These are phyloP conservation scores for Gymnopilus junonius DNA, from an alignment of 768 basidiomycete species.

Conservation along the genomic window DNA sequence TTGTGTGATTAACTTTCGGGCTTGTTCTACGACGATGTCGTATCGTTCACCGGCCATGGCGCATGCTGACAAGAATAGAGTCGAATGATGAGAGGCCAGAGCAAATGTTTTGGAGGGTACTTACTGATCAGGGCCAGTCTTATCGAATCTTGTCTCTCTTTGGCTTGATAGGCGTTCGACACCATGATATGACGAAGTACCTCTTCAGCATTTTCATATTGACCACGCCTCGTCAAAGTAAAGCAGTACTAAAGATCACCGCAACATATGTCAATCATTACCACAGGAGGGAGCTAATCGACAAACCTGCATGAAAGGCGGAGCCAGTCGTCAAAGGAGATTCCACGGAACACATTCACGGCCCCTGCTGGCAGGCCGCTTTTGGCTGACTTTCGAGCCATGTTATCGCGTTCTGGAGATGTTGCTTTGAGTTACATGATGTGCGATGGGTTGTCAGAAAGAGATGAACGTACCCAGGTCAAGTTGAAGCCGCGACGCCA, in stretches of 20 bases:
- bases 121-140: conserved; percentile 78
- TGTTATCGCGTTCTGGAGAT: conserved; percentile 57
- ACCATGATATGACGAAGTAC: conserved; percentile 74
- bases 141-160: conserved; percentile 68
- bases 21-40: conserved; percentile 69
- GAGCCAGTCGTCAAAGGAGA: conserved; percentile 87
- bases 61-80: conserved; percentile 63
- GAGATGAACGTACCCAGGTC: conserved; percentile 58
- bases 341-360: conserved; percentile 77
- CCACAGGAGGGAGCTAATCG: background rate
- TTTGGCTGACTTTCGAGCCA: conserved; percentile 52
- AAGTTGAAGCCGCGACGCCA: conserved; percentile 78
- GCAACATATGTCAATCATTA: background rate
- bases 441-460: background rate
- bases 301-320: conserved; percentile 83
- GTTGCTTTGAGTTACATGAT: background rate
- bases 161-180: conserved; percentile 74
- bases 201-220: conserved; percentile 73
- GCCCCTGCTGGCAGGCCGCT: conserved; percentile 40
- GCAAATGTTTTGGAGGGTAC: conserved; percentile 22
- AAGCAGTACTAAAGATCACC: conserved; percentile 68
- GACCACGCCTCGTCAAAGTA: conserved; percentile 62
- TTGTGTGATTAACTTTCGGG: conserved; percentile 71
- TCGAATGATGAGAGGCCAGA: background rate
- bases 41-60: conserved; percentile 63